Evolutionary conservation across 495 filamentous ascomycete species (phyloP).

Genomic region (Talaromyces borbonicus): DNA sequence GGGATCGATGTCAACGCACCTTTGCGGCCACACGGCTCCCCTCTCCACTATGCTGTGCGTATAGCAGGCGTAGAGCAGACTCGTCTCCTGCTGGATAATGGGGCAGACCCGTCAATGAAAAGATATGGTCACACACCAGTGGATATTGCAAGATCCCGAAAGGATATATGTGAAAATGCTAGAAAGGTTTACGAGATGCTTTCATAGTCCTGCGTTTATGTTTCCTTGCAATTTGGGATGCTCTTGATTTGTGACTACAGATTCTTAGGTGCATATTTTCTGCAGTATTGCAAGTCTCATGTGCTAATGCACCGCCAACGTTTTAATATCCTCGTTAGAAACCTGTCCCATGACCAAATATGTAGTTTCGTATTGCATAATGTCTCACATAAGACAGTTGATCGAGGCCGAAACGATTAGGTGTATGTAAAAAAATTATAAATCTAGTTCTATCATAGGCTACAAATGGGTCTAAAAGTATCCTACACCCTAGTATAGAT

Average conservation of each 20-base stretch:
- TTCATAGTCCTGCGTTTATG: constrained; percentile 4
- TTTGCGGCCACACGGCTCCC: not conserved
- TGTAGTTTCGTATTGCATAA: not conserved
- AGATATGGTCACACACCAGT: not conserved
- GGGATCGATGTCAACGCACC: constrained; percentile 7
- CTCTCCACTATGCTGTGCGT: constrained; percentile 6
- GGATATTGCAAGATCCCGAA: constrained; percentile 4
- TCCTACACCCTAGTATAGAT: not conserved
- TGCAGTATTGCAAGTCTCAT: not conserved
- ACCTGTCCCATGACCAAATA: not conserved
- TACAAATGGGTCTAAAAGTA: not conserved
- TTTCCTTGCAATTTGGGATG: not conserved
- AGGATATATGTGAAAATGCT: not conserved
- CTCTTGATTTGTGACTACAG: not conserved
- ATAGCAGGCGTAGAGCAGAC: constrained; percentile 1
- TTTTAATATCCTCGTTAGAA: not conserved
- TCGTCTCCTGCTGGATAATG: constrained; percentile 5
- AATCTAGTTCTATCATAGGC: not conserved
- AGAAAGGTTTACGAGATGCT: constrained; percentile 7
- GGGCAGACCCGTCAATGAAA: constrained; percentile 6
- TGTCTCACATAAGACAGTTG: not conserved
- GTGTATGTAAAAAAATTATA: not conserved
- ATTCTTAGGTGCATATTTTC: not conserved
- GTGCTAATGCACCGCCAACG: not conserved
- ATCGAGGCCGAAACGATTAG: not conserved